A percentile compares a stretch with the other conserved stretches of the same genome.
phyloP scores from a whole-genome alignment of 1,284 basidiomycete genomes.

The Puccinia polysora region DNA sequence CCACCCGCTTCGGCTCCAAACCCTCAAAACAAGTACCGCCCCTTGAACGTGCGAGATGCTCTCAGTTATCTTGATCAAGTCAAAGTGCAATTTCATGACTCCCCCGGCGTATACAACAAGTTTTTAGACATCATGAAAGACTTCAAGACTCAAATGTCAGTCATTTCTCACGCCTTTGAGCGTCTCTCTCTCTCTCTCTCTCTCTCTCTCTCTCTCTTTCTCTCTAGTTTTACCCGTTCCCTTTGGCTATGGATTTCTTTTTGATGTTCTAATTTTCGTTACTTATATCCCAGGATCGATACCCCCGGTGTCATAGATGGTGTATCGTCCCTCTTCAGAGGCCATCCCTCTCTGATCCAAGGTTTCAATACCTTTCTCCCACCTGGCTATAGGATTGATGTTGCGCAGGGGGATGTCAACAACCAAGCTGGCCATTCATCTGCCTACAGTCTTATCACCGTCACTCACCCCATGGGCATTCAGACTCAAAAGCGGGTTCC shows the following conservation, averaged over 20 bases:
- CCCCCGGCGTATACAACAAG: constrained; percentile 59
- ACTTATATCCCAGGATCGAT: too few relatives aligned
- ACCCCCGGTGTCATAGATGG: constrained; percentile 97
- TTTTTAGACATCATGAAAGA: constrained; percentile 99
- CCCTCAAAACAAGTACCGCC: constrained; percentile 44
- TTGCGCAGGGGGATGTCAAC: constrained; percentile 64
- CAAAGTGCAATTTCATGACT: constrained; percentile 58
- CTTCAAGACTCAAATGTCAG: constrained; percentile 88
- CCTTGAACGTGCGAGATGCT: constrained; percentile 68
- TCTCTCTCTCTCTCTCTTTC: constrained; percentile 33
- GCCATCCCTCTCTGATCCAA: constrained; percentile 87
- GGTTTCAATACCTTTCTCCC: constrained; percentile 99
- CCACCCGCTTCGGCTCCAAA: not conserved
- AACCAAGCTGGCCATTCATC: constrained; percentile 53
- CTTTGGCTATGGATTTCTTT: constrained; percentile 32
- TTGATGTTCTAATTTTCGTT: constrained; percentile 44
- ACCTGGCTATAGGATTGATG: constrained; percentile 91
- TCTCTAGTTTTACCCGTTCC: constrained; percentile 44
- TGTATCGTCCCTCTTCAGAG: constrained; percentile 89
- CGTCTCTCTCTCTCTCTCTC: constrained; percentile 24
- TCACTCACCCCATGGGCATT: constrained; percentile 46
- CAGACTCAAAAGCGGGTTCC: constrained; percentile 47
- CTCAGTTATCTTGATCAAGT: constrained; percentile 94
- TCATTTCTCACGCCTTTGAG: constrained; percentile 49
- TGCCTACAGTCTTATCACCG: constrained; percentile 47